Evolutionary conservation across 176 grass and related monocot species (phyloP), one percentile per base, ranked within the genome.

Genomic region (Musa acuminata): DNA sequence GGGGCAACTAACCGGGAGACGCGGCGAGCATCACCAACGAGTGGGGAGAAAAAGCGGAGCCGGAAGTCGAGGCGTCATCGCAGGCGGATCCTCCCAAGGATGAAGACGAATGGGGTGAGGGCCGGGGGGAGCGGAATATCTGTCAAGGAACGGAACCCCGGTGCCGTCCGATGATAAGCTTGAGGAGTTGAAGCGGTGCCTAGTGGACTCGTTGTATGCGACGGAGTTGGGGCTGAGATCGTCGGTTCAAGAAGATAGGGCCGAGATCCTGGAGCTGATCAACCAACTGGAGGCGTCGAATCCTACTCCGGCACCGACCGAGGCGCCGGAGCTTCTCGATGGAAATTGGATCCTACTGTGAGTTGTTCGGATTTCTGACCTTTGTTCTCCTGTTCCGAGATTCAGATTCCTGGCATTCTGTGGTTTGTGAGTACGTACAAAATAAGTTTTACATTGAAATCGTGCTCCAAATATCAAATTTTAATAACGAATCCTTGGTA

Each of bases 281-380:
- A 91, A 78, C 84, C 90, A 98, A 75, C 85, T 98, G 69, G 95
- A 98, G 86, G 82, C 84, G 2, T 13, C 27, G 10, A 98, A 98
- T 72, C 95, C 90, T 4, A 91, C 86, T 52, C 62, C 76, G 8
- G 85, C 86, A 0, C 88, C 94, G 2, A 78, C 85, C 8, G 80
- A 93, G 78, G 71, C 80, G 23, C 78, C 90, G 1, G 80, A 91
- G 27, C 88, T 96, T 70, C 87, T 98, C 71, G 88, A 89, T 11
- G 90, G 95, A 57, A 98, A 98, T 52, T 93, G 95, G 95, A 91
- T 94, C 72, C 84, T 98, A 49, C 9, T 98, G 90, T 94, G 73
- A 93, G 88, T 86, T 49, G 26, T 55, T 68, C 13, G 29, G 13
- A 7, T 59, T 68, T 73, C 13, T 25, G 71, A 24, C 14, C 35